Percentiles rank a stretch among this genome's conserved stretches.
phyloP scores from a whole-genome alignment of 768 basidiomycete species.

The Crepidotus variabilis region DNA sequence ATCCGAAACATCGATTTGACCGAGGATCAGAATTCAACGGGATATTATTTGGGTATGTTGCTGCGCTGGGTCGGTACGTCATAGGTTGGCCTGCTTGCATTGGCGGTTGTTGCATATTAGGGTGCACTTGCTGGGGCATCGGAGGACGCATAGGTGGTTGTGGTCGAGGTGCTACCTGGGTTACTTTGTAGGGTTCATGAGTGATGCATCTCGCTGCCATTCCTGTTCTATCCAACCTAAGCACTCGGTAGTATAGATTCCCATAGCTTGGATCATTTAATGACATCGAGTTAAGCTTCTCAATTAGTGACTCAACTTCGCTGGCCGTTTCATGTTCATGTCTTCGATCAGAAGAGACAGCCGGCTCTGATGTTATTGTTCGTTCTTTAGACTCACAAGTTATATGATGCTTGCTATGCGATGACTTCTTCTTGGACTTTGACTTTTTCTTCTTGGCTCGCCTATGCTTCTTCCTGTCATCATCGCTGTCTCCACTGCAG shows the following conservation, averaged over 20 bases:
- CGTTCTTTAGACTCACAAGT: no score
- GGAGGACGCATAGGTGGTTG: background rate
- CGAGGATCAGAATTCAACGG: background rate
- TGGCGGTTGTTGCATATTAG: no score
- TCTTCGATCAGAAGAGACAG: background rate
- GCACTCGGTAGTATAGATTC: background rate
- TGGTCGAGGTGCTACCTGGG: background rate
- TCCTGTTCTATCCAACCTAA: background rate
- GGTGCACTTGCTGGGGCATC: no score
- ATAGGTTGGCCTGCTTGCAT: background rate
- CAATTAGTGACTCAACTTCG: background rate
- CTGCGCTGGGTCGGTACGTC: background rate
- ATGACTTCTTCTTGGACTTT: background rate
- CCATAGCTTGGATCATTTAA: background rate
- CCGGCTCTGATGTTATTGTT: background rate
- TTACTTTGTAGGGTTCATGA: background rate
- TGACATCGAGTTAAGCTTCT: background rate
- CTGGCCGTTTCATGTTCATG: background rate
- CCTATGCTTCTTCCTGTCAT: background rate
- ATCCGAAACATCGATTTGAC: conserved; percentile 5
- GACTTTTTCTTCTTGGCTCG: background rate
- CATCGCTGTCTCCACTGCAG: background rate
- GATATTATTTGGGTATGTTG: conserved; percentile 8
- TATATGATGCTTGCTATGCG: background rate
- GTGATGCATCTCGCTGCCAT: background rate